Evolutionary conservation across 768 basidiomycete genomes (phyloP).

Genomic region (Boletus coccyginus): DNA sequence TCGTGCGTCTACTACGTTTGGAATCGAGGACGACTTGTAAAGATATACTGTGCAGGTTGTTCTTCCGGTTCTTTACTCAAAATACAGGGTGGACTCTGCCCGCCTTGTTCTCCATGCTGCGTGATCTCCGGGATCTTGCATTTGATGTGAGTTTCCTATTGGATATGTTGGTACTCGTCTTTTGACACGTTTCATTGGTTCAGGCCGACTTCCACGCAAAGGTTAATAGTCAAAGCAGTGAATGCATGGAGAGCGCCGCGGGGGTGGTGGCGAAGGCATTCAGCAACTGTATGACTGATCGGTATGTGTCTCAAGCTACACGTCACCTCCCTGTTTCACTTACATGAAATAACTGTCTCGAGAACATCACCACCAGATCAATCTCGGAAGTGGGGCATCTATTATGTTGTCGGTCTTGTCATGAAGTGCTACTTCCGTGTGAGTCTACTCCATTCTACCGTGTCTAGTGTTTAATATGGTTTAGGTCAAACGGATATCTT

Average conservation of each 20-base stretch:
- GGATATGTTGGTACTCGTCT: not conserved
- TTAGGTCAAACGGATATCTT: conserved; percentile 86
- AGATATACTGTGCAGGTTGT: conserved; percentile 45
- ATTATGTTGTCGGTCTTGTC: conserved; percentile 87
- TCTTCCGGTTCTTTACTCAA: conserved; percentile 75
- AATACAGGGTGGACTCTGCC: conserved; percentile 87
- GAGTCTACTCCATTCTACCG: conserved; percentile 29
- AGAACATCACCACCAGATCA: conserved; percentile 69
- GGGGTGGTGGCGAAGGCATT: conserved; percentile 87
- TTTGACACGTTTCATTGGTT: not conserved
- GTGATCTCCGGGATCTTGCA: conserved; percentile 82
- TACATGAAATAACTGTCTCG: not conserved
- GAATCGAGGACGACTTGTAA: not conserved
- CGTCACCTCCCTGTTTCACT: not conserved
- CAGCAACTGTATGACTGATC: conserved; percentile 83
- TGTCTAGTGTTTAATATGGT: not conserved
- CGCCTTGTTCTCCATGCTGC: conserved; percentile 74
- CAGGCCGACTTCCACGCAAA: conserved; percentile 65
- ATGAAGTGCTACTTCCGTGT: conserved; percentile 95
- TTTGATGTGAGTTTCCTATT: conserved; percentile 58
- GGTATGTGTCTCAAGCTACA: conserved; percentile 37
- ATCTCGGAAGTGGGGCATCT: conserved; percentile 87
- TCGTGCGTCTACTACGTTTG: conserved; percentile 50
- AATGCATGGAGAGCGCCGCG: conserved; percentile 85
- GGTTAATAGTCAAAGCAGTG: conserved; percentile 52